Evolutionary conservation across 495 filamentous ascomycete species (phyloP), one percentile per base, ranked within the genome.

Genomic region (Penicillium lagena): DNA sequence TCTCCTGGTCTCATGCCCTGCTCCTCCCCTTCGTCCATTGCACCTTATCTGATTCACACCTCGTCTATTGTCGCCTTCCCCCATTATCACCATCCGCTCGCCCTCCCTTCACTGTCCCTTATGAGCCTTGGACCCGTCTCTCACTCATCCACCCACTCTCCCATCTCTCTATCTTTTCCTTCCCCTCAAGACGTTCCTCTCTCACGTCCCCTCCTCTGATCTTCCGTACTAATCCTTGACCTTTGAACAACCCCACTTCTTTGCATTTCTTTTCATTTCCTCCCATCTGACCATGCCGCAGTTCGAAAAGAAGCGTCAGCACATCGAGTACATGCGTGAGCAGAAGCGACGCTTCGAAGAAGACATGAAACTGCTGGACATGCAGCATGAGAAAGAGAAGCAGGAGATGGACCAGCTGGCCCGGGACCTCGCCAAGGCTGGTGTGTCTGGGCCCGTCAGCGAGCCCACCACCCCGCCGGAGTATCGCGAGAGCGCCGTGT

Each of bases 381-480:
- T 89, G 47, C 85, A 90, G 59, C 81, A 89, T 58, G 80, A 84
- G 35, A 77, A 70, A 49, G 86, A 93, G 53, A 87, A 89, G 59
- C 77, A 80, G 39, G 88, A 96, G 55, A 83, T 96, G 58, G 80
- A 81, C 27, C 79, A 83, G 62, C 83, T 96, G 62, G 82, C 85
- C 46, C 81, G 86, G 52, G 85, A 89, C 42, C 68, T 96, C 49
- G 80, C 52, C 63, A 77, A 62, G 67, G 78, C 66, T 68, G 73
- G 71, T 35, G 56, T 75, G n/a, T 64, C 77, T 47, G 87, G 87
- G 31, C 84, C 88, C 45, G 82, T 88, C 62, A 91, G 89, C 41
- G 90, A 97, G 67, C 91, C 91, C 8, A 95, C 93, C 10, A 98
- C 94, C 12, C 93, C 93, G n/a, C 93, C 93, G 13, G 93, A 97